Evolutionary conservation across 2,329 filamentous ascomycete species (phyloP), one percentile per base, ranked within the genome.

Genomic region (Alternaria brassicicola): DNA sequence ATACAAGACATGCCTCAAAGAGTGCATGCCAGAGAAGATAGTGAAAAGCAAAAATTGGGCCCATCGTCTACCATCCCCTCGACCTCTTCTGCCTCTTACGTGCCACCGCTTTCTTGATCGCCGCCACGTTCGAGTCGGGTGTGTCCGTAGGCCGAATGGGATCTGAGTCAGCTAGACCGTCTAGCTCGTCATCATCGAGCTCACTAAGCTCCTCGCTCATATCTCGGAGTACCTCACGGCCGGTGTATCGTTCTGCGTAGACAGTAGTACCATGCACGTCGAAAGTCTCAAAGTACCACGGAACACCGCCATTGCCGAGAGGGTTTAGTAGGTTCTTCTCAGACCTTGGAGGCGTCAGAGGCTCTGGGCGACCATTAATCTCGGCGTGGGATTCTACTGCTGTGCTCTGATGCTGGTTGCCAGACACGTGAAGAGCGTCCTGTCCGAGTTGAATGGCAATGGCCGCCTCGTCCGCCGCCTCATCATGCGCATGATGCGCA

Each of bases 191-290:
- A 64, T 97, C 93, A 68, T 96, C 93, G 74, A 97, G 88, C 72
- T 97, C 94, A 55, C 91, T 96, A 21, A 97, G 83, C 67, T 94
- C 91, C 76, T 97, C 93, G 69, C 91, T 96, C 77, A 94, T 88
- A 13, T 83, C 86, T 28, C 87, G 83, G 65, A 87, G 80, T n/a
- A 90, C 87, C 54, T 93, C 90, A 31, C 88, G 84, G 2, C 89
- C 91, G 0, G 86, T 87, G 83, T 88, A 92, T 51, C 87, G 84
- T 77, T 94, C 90, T 31, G 78, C 89, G 54, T 91, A 82, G 9
- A 94, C 86, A 0, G 89, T 94, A 0, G 92, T 96, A 55, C 93
- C 94, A 52, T 87, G 71, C 53, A 91, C 89, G 50, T 95, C 87
- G 72, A 96, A 96, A 8, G 86, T 84, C 70, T 91, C 86, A 58